Conservation (phyloP, 169 alveolate genomes). For the Eimeria acervulina region DNA sequence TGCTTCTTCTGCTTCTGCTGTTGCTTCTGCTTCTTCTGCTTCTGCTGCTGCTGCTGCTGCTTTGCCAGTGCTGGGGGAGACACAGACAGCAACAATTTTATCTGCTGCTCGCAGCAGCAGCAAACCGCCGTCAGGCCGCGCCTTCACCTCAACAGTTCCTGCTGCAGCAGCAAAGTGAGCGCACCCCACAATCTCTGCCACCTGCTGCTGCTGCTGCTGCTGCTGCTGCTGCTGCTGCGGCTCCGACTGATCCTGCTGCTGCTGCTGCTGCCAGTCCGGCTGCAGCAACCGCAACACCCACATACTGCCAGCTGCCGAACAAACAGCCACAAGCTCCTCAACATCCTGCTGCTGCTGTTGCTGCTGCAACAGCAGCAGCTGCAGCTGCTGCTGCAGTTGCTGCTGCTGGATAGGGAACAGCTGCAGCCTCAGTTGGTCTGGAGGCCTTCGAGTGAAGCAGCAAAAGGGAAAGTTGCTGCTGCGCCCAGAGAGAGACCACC, state of each 20-base stretch:
- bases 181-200: neutral
- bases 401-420: neutral
- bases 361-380: neutral
- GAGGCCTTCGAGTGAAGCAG: neutral
- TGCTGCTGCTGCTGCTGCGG: too few relatives aligned
- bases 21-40: neutral
- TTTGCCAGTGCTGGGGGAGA: neutral
- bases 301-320: conserved; percentile 9
- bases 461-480: conserved; percentile 68
- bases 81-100: conserved; percentile 13
- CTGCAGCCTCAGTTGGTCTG: conserved; percentile 11
- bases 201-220: too few relatives aligned
- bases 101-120: conserved; percentile 57
- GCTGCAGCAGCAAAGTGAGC: conserved; percentile 33
- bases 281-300: neutral
- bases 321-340: conserved; percentile 20
- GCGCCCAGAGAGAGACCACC: neutral
- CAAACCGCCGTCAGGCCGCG: conserved; percentile 47
- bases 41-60: conserved; percentile 22
- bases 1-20: neutral
- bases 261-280: too few relatives aligned
- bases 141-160: conserved; percentile 34
- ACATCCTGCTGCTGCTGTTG: conserved; percentile 40
- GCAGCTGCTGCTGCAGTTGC: neutral
- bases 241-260: too few relatives aligned